These are phyloP conservation scores for Calophaca sinica DNA, from an alignment of 306 rosid species.

Conservation along the genomic window DNA sequence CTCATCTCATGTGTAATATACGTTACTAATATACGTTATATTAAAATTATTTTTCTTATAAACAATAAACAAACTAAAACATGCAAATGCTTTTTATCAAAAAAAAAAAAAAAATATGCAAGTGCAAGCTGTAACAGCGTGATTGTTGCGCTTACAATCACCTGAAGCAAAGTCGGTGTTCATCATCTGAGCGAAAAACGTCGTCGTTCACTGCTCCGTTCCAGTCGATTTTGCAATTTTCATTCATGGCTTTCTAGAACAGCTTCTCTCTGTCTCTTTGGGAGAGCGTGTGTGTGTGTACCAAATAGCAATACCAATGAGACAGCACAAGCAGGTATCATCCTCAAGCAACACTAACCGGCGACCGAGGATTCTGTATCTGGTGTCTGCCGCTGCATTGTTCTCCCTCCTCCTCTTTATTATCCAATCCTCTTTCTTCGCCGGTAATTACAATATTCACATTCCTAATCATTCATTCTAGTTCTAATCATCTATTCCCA, in stretches of 20 bases:
- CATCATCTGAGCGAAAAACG: constrained; percentile 9
- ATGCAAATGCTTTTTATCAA: no score
- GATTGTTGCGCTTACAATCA: constrained; percentile 11
- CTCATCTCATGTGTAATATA: no score
- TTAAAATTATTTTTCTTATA: no score
- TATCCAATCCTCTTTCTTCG: constrained; percentile 81
- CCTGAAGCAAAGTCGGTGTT: constrained; percentile 31
- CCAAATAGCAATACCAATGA: constrained; percentile 53
- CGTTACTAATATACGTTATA: no score
- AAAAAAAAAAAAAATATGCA: not conserved
- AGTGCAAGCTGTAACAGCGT: constrained; percentile 21
- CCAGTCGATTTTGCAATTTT: not conserved
- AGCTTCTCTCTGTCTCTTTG: not conserved
- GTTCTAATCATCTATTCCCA: not conserved
- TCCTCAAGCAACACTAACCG: constrained; percentile 38
- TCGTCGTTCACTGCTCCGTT: constrained; percentile 33
- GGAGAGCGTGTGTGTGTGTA: not conserved
- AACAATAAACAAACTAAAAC: no score
- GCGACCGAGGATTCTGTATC: constrained; percentile 70
- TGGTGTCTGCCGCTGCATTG: constrained; percentile 69
- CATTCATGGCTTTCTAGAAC: constrained; percentile 9
- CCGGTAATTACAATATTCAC: constrained; percentile 53
- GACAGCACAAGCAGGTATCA: constrained; percentile 55
- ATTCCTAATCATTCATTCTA: not conserved
- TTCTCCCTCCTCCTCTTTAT: constrained; percentile 77